Evolutionary conservation across 1,284 basidiomycete species (phyloP).

Genomic region (Schizophyllum amplum): DNA sequence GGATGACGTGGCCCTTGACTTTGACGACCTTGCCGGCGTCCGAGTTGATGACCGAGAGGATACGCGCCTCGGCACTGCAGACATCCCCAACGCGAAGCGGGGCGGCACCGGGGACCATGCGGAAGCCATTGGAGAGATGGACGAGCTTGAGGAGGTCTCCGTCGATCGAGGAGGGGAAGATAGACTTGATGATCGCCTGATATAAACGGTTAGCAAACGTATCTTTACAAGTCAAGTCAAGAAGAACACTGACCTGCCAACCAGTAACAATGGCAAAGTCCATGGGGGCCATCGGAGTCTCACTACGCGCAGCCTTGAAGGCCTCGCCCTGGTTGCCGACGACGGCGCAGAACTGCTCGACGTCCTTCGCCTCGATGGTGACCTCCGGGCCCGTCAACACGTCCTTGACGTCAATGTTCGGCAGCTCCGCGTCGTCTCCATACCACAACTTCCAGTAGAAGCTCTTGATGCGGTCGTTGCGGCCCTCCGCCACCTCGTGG

Average conservation of each 20-base stretch:
- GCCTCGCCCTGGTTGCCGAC: conserved; percentile 89
- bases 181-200: conserved; percentile 93
- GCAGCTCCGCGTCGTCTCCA: conserved; percentile 72
- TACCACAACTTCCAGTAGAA: conserved; percentile 98
- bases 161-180: conserved; percentile 88
- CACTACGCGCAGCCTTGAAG: conserved; percentile 74
- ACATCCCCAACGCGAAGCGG: conserved; percentile 82
- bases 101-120: conserved; percentile 70
- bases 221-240: conserved; percentile 1
- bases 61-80: conserved; percentile 84
- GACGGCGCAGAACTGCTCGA: conserved; percentile 90
- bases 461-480: conserved; percentile 90
- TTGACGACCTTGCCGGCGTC: conserved; percentile 92
- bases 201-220: conserved; percentile 7
- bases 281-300: conserved; percentile 83
- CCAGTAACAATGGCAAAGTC: conserved; percentile 98
- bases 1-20: conserved; percentile 82
- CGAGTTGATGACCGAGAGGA: conserved; percentile 85
- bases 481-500: conserved; percentile 80
- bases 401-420: conserved; percentile 68
- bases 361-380: conserved; percentile 63
- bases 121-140: conserved; percentile 96
- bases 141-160: conserved; percentile 94
- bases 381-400: conserved; percentile 82
- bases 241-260: conserved; percentile 72